These are phyloP conservation scores for Saccharomycopsis phalli DNA, from an alignment of 1,139 yeast species.

Conservation along the genomic window DNA sequence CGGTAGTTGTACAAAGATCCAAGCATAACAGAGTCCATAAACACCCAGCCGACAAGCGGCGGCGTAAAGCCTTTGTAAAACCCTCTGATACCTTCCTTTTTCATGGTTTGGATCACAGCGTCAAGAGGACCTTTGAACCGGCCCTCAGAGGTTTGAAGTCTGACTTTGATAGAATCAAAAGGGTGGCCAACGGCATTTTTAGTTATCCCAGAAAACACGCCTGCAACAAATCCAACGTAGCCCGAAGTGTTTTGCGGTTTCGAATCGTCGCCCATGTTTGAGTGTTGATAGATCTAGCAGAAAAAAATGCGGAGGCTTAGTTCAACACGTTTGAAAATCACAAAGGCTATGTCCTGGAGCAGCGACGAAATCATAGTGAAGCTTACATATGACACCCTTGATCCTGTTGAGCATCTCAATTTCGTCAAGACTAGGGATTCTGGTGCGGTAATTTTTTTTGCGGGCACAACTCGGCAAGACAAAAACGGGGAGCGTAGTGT, in stretches of 20 bases:
- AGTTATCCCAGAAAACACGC: conserved; percentile 77
- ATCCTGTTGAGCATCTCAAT: conserved; percentile 22
- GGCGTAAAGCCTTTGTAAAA: conserved; percentile 88
- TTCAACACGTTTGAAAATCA: not conserved
- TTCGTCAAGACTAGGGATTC: conserved; percentile 30
- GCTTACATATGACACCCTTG: conserved; percentile 23
- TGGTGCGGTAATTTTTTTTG: conserved; percentile 40
- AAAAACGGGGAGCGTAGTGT: conserved; percentile 34
- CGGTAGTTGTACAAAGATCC: conserved; percentile 79
- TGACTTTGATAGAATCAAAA: conserved; percentile 81
- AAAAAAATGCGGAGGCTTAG: not conserved
- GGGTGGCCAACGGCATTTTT: conserved; percentile 92
- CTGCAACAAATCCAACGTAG: conserved; percentile 77
- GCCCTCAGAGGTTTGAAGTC: conserved; percentile 78
- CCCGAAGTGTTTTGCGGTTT: conserved; percentile 24
- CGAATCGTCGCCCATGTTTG: not conserved
- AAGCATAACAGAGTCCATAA: conserved; percentile 85
- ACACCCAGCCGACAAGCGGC: conserved; percentile 86
- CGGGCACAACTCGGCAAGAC: conserved; percentile 39
- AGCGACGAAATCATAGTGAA: conserved; percentile 20
- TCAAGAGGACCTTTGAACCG: conserved; percentile 77
- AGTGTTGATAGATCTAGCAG: not conserved
- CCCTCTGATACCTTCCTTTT: conserved; percentile 67
- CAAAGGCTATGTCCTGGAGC: not conserved
- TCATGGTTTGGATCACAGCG: conserved; percentile 63